These are phyloP conservation scores for Sideroxylon spinosum DNA, from an alignment of 179 eudicot genomes.

Conservation along the genomic window DNA sequence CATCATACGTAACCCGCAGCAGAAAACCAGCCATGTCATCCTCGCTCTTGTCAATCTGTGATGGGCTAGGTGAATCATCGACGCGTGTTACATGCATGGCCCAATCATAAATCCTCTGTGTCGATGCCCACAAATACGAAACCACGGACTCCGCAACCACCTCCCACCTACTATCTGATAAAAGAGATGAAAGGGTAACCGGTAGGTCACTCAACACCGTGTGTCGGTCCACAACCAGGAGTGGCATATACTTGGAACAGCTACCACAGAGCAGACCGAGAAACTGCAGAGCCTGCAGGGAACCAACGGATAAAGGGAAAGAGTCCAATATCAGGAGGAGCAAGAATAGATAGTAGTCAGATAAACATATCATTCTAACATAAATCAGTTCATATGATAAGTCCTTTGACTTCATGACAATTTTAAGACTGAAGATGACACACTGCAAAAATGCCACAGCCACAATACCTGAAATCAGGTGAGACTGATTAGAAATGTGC, in stretches of 20 bases:
- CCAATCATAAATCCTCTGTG: slow-evolving; percentile 62
- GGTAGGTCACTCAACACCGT: slow-evolving; percentile 73
- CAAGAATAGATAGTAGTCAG: neutral
- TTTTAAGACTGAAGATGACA: neutral
- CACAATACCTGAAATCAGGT: too few species aligned
- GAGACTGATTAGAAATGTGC: too few species aligned
- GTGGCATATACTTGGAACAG: slow-evolving; percentile 78
- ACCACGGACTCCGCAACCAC: slow-evolving; percentile 52
- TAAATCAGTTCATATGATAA: neutral
- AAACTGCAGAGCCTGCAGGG: slow-evolving; percentile 66
- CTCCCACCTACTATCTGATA: slow-evolving; percentile 48
- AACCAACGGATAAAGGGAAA: neutral
- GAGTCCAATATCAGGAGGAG: neutral
- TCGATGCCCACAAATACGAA: slow-evolving; percentile 55
- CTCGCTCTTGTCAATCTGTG: slow-evolving; percentile 57
- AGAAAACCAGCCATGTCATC: slow-evolving; percentile 38
- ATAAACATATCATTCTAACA: neutral
- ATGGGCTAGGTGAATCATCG: slow-evolving; percentile 24
- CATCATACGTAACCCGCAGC: slow-evolving; percentile 44
- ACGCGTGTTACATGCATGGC: slow-evolving; percentile 19
- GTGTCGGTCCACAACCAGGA: slow-evolving; percentile 51
- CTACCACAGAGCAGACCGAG: slow-evolving; percentile 76
- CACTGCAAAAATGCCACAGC: neutral
- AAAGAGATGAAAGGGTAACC: slow-evolving; percentile 65
- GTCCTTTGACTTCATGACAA: neutral